Base-by-base conservation (phyloP, 495 filamentous ascomycete genomes). In the Astrocystis sublimbata region DNA sequence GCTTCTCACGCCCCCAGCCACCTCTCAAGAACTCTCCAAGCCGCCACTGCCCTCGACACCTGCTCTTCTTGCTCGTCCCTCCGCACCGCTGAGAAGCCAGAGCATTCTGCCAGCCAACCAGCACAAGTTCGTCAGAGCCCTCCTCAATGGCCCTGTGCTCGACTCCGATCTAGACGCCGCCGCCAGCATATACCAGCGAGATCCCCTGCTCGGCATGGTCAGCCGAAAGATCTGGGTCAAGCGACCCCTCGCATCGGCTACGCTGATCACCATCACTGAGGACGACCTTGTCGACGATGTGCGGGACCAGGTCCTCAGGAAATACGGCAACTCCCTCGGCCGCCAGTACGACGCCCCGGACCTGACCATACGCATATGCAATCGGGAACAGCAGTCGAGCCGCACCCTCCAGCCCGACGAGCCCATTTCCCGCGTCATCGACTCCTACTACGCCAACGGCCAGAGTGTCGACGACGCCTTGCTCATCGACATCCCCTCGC, bases 271-370 rank as follows among this genome's bases (percentile, higher is more conserved):
- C 46, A 89, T 96, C 64, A 81, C 85, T 61, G 89, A 93, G 68
- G 92, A 96, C 69, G 91, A 96, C 67, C 73, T 98, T 74, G 94
- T 98, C 19, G 94, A 98, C 69, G 96, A 97, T 77, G 88, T 96
- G 54, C 87, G 93, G 58, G 96, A 97, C 66, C 85, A 92, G 83
- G 92, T 98, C 26, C 78, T 98, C 65, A 85, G 84, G 65, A 98
- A 97, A 77, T 98, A 97, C 72, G 86, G 85, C 52, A 98, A 98
- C 75, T 93, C 92, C 8, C 78, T 98, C 30, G 96, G 93, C 7
- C 86, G 85, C 67, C 89, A 80, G 24, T 97, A 92, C 67, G 94
- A 98, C 77, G 80, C 94, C 15, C 96, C 94, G 21, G 94, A 98
- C 74, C 78, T 98, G 56, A 83, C 85, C 13, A 85, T 97, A 58